Base-by-base conservation (phyloP, 2,329 filamentous ascomycete species). In the Golovinomyces cichoracearum region DNA sequence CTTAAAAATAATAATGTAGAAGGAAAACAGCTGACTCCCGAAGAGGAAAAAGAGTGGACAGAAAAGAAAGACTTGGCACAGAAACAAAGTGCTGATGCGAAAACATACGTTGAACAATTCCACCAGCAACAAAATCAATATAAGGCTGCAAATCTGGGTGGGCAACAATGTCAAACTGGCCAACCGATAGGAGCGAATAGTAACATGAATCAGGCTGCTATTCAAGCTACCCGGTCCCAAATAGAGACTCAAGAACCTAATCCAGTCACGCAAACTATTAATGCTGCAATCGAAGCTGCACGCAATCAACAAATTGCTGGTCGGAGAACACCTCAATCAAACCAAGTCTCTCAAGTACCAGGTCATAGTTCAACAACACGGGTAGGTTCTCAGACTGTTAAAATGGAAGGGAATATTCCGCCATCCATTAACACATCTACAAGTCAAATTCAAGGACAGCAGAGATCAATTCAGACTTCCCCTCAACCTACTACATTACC, bases 51-150 rank as follows among this genome's bases (percentile, higher is more conserved):
- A 49, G 62, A 65, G 22, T 62, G 65, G 12, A 63, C 66, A 37
- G 62, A 67, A 1, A 63, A 64, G 37, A 68, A 65, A 51, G 67
- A 67, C 1, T 58, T 63, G 15, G 58, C 66, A 10, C 59, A 66
- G 15, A 73, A 70, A 52, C 52, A 61, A 7, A 64, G 71, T 51
- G 57, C 57, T 0, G 68, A 72, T 1, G 68, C 69, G 0, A 63
- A 67, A 22, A 64, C 61, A 19, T 72, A 68, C 54, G 65, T 72
- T 2, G 66, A 68, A 13, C 58, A 54, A 4, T 66, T 73, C 38
- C 62, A 70, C 3, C 66, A 67, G 48, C 49, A 56, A 19, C 60
- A 62, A 48, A 33, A 55, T 37, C 56, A 56, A 40, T 56, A 56
- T 22, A 58, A 61, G 50, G 31, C 57, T 57, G 54, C 58, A 12